Percentiles rank a stretch among this genome's conserved stretches.
These are phyloP conservation scores for Cladosporium halotolerans DNA, from an alignment of 2,329 filamentous ascomycete genomes.

Conservation along the genomic window DNA sequence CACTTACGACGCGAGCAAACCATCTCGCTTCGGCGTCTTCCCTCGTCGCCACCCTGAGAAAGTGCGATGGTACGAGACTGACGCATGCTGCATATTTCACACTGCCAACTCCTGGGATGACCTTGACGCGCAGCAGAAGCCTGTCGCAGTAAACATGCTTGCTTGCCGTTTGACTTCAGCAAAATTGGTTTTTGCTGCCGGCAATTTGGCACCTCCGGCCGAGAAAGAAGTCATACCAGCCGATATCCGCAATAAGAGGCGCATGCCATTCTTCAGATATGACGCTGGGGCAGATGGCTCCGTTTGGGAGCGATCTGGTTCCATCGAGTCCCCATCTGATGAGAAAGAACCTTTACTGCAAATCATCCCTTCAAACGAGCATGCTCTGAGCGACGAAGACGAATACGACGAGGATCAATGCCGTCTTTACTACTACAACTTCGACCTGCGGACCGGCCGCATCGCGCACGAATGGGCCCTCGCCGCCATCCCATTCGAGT, in stretches of 20 bases:
- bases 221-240: slow-evolving; percentile 3
- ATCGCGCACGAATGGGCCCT: slow-evolving; percentile 61
- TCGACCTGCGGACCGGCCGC: slow-evolving; percentile 38
- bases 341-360: slow-evolving; percentile 26
- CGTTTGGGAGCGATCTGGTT: slow-evolving; percentile 19
- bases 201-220: slow-evolving; percentile 52
- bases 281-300: slow-evolving; percentile 27
- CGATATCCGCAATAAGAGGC: slow-evolving; percentile 20
- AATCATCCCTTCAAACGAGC: slow-evolving; percentile 11
- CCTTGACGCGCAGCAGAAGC: slow-evolving; percentile 31
- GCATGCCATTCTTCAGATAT: slow-evolving; percentile 44
- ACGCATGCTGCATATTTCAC: slow-evolving; percentile 64
- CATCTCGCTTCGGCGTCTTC: slow-evolving; percentile 62
- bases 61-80: slow-evolving; percentile 62
- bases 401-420: slow-evolving; percentile 57
- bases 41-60: slow-evolving; percentile 52
- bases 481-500: slow-evolving; percentile 61
- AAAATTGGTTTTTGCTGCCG: slow-evolving; percentile 58
- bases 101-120: slow-evolving; percentile 65
- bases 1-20: slow-evolving; percentile 51
- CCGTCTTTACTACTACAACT: slow-evolving; percentile 63
- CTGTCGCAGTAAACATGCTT: slow-evolving; percentile 54
- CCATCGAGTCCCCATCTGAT: slow-evolving; percentile 22
- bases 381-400: slow-evolving; percentile 12
- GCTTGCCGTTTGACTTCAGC: slow-evolving; percentile 62